Evolutionary conservation across 2,329 filamentous ascomycete genomes (phyloP).

Genomic region (Claviceps monticola): DNA sequence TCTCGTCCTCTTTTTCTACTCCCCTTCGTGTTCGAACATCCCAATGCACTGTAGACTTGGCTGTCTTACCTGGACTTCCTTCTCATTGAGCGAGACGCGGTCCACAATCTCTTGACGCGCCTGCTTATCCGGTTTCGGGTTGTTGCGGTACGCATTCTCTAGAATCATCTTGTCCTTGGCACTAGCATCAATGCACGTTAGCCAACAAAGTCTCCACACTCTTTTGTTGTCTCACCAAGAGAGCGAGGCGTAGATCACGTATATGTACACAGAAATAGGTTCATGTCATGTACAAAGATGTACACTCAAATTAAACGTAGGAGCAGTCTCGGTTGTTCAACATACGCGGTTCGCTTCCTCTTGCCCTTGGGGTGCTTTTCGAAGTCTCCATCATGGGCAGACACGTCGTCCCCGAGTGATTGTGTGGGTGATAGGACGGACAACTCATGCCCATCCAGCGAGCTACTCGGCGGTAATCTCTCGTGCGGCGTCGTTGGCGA

Average conservation of each 20-base stretch:
- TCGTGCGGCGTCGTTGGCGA: conserved; percentile 11
- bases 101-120: conserved; percentile 73
- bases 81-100: conserved; percentile 80
- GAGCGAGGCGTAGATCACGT: too few relatives aligned
- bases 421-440: conserved; percentile 8
- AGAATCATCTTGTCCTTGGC: conserved; percentile 80
- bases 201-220: not conserved
- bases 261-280: too few relatives aligned
- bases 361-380: conserved; percentile 43
- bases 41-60: not conserved
- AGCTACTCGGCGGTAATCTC: conserved; percentile 11
- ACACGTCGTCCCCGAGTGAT: conserved; percentile 2
- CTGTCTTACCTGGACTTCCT: conserved; percentile 76
- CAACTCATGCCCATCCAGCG: conserved; percentile 13
- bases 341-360: conserved; percentile 51
- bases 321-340: conserved; percentile 7
- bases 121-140: conserved; percentile 84
- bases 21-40: not conserved
- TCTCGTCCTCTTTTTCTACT: not conserved
- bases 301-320: too few relatives aligned
- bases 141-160: conserved; percentile 70
- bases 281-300: too few relatives aligned
- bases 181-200: conserved; percentile 27
- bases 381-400: conserved; percentile 7
- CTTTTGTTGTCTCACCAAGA: not conserved